These are phyloP conservation scores for Colletotrichum gloeosporioides DNA, from an alignment of 2,329 filamentous ascomycete genomes.

Conservation along the genomic window DNA sequence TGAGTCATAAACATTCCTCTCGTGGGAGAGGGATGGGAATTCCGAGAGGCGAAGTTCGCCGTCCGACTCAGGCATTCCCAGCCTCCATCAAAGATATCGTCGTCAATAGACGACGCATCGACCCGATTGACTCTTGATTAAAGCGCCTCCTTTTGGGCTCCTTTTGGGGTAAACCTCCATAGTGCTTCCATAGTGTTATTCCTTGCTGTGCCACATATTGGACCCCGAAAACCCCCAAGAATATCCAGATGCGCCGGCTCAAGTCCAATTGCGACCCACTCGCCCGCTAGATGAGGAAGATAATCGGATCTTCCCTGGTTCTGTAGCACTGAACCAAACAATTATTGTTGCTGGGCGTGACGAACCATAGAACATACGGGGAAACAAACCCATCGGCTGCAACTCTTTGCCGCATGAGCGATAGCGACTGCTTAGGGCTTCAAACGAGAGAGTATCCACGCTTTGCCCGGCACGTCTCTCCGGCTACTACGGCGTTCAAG, in stretches of 20 bases:
- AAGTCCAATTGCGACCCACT: conserved; percentile 5
- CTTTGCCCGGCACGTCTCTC: not conserved
- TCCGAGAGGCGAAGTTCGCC: not conserved
- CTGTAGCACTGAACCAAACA: not conserved
- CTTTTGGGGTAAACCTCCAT: not conserved
- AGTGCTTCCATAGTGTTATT: not conserved
- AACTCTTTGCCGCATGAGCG: not conserved
- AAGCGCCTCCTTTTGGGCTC: not conserved
- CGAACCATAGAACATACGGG: not conserved
- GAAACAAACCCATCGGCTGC: not conserved
- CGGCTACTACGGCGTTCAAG: not conserved
- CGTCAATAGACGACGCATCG: not conserved
- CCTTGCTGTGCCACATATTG: conserved; percentile 10
- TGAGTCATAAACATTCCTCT: conserved; percentile 1
- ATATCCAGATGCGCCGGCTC: not conserved
- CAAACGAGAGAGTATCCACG: not conserved
- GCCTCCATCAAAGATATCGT: conserved; percentile 4
- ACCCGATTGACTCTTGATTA: not conserved
- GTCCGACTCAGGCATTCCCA: conserved; percentile 4
- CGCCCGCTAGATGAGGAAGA: not conserved
- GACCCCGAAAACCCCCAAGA: conserved; percentile 6
- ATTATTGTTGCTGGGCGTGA: not conserved
- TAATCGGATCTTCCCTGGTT: not conserved
- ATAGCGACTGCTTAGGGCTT: not conserved
- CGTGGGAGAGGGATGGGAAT: not conserved